A percentile compares a stretch with the other conserved stretches of the same genome.
Evolutionary conservation across 192 early-diverging fungal species (phyloP).

Genomic region (Coemansia sp.): DNA sequence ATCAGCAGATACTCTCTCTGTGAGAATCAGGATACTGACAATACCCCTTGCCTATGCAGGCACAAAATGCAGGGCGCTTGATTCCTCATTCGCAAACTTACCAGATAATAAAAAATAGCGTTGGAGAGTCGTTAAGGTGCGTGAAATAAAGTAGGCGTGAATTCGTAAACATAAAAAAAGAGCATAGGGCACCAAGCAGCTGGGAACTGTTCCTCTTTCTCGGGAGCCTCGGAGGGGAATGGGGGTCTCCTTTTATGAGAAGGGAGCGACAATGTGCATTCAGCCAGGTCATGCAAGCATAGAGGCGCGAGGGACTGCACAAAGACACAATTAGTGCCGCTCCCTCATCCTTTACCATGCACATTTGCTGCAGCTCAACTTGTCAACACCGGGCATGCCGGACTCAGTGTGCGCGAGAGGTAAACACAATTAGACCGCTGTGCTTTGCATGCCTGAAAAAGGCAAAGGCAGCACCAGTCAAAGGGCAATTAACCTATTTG

Average conservation of each 20-base stretch:
- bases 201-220: neutral
- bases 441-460: neutral
- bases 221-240: neutral
- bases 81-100: neutral
- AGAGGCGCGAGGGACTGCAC: neutral
- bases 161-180: conserved; percentile 3
- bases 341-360: neutral
- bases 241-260: neutral
- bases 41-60: neutral
- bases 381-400: neutral
- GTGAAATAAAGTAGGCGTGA: neutral
- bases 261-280: neutral
- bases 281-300: neutral
- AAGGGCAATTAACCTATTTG: neutral
- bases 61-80: neutral
- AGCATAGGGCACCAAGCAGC: neutral
- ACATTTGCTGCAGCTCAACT: neutral
- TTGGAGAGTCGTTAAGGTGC: neutral
- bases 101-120: neutral
- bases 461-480: neutral
- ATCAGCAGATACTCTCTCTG: neutral
- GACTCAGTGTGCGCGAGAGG: neutral
- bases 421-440: neutral
- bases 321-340: neutral
- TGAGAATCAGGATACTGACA: conserved; percentile 2